Percentiles rank a stretch among this genome's conserved stretches.
phyloP scores from a whole-genome alignment of 805 yeast species.

The Candida railenensis region DNA sequence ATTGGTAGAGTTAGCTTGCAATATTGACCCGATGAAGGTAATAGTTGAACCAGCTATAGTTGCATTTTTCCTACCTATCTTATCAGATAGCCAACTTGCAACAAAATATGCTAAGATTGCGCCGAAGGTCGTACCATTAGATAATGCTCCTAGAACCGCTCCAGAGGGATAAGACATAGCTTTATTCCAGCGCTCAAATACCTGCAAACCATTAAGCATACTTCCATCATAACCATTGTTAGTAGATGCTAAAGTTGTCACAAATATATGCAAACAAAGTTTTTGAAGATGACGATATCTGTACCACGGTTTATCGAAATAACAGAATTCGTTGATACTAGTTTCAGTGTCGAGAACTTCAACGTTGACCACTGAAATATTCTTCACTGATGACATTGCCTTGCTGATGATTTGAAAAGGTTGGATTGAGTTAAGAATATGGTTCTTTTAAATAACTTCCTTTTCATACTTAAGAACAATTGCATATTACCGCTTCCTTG shows the following conservation, averaged over 20 bases:
- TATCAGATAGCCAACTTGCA: conserved; percentile 32
- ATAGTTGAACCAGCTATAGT: conserved; percentile 24
- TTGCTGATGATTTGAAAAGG: too few species aligned
- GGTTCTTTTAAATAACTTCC: too few species aligned
- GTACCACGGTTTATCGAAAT: conserved; percentile 26
- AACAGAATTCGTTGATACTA: too few species aligned
- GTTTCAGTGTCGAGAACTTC: too few species aligned
- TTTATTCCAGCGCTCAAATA: conserved; percentile 39
- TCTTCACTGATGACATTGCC: too few species aligned
- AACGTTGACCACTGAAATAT: too few species aligned
- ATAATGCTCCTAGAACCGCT: conserved; percentile 38
- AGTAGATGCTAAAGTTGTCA: conserved; percentile 46
- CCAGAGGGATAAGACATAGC: conserved; percentile 40
- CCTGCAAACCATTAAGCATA: conserved; percentile 51
- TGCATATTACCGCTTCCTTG: too few species aligned
- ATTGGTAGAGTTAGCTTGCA: conserved; percentile 36
- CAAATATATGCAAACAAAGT: conserved; percentile 37
- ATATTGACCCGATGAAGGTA: conserved; percentile 32
- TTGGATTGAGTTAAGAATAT: too few species aligned
- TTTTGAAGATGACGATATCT: conserved; percentile 35
- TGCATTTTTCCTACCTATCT: conserved; percentile 38
- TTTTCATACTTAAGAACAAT: too few species aligned
- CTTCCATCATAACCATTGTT: conserved; percentile 50
- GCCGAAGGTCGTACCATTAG: conserved; percentile 46
- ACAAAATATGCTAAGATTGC: conserved; percentile 25